phyloP scores from a whole-genome alignment of 257 asterid genomes.

The Sherardia arvensis region DNA sequence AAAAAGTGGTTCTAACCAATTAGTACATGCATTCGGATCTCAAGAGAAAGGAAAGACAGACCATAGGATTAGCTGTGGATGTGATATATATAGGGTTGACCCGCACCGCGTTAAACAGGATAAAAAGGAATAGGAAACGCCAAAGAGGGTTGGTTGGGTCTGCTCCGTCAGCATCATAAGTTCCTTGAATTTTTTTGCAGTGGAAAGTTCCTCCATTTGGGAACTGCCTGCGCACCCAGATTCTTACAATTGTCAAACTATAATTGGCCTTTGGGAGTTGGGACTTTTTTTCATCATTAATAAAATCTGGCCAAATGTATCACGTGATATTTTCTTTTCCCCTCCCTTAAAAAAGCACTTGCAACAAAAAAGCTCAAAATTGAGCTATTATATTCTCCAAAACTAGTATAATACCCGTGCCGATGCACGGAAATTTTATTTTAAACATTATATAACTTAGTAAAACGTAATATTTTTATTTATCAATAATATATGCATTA shows the following conservation, averaged over 20 bases:
- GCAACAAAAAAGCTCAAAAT: no score
- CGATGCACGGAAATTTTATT: no score
- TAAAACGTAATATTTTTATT: no score
- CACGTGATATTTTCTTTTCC: neutral
- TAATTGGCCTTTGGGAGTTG: neutral
- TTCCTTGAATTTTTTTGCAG: neutral
- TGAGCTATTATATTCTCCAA: no score
- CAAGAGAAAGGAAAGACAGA: neutral
- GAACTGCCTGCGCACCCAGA: neutral
- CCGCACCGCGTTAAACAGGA: neutral
- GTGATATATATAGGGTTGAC: slow-evolving; percentile 2
- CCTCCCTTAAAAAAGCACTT: no score
- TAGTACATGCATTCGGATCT: neutral
- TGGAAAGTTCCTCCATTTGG: neutral
- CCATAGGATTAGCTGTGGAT: neutral
- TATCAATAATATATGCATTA: no score
- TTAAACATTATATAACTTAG: no score
- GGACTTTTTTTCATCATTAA: neutral
- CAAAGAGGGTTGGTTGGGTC: neutral
- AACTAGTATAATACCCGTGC: no score
- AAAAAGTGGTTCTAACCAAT: neutral
- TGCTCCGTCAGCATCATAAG: neutral
- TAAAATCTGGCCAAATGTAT: no score
- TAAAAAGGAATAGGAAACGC: neutral
- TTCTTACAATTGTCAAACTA: neutral